These are phyloP conservation scores for Senecio squalidus DNA, from an alignment of 140 eudicot genomes.

Conservation along the genomic window DNA sequence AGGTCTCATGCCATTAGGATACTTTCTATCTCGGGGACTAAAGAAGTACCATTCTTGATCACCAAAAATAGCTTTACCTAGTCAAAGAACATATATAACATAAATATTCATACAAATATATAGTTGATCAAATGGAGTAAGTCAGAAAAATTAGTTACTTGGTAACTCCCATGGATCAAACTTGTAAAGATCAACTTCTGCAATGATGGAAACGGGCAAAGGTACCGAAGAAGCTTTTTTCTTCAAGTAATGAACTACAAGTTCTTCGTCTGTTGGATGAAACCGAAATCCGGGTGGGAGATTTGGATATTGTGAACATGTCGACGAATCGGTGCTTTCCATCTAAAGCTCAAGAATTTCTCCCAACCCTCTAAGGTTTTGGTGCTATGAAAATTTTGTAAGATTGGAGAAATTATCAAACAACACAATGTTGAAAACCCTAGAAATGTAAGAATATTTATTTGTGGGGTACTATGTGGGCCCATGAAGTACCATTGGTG, in stretches of 20 bases:
- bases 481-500: conserved; percentile 19
- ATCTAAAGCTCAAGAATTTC: conserved; percentile 23
- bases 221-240: conserved; percentile 44
- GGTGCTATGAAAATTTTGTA: conserved; percentile 15
- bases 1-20: conserved; percentile 67
- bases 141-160: conserved; percentile 22
- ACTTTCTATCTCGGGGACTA: conserved; percentile 59
- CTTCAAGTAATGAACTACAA: conserved; percentile 47
- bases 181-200: conserved; percentile 66
- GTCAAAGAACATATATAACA: not conserved
- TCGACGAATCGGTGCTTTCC: conserved; percentile 58
- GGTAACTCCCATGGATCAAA: conserved; percentile 80
- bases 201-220: conserved; percentile 53
- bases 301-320: conserved; percentile 36
- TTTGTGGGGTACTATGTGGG: conserved; percentile 33
- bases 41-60: conserved; percentile 73
- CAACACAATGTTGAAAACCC: conserved; percentile 15
- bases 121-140: not conserved
- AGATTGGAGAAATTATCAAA: not conserved
- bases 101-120: not conserved
- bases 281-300: conserved; percentile 71
- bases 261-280: conserved; percentile 74
- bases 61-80: conserved; percentile 57
- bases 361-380: not conserved
- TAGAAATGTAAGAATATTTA: conserved; percentile 21